Evolutionary conservation across 2,329 filamentous ascomycete species (phyloP), one percentile per base, ranked within the genome.

Genomic region (Paecilomyces sp.): DNA sequence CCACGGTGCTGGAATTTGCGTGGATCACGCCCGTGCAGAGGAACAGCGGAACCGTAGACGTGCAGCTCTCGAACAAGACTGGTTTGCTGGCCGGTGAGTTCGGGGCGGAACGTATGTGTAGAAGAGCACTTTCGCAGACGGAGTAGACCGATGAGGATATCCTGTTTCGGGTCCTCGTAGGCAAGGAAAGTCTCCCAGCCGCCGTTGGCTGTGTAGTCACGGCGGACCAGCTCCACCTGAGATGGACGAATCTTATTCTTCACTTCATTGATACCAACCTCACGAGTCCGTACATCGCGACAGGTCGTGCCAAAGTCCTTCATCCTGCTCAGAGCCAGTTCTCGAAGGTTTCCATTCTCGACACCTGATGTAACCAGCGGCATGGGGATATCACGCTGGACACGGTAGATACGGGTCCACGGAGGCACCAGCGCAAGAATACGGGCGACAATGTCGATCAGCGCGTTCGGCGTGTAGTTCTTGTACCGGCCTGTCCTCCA

Each of bases 321-420:
- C 95, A 99, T 99, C 24, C 94, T 84, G n/a, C 92, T 92, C 58
- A 99, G 80, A 0, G 94, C 93, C 55, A 99, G 80, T 75, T 99
- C 94, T 63, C 94, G 87, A 47, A 99, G 80, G 72, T 99, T 99
- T 62, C 94, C 94, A 67, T 99, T 99, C 77, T 99, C 94, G 0
- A 99, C 94, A 50, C 94, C 94, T 0, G 93, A 96, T 0, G 94
- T 97, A n/a, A 99, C 95, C 25, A 99, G 83, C 0, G 94, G 94
- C 94, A 99, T 99, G n/a, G 94, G 94, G 60, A 99, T 99, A 77
- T 99, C 94, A 73, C 94, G 87, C 79, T 99, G 94, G 0, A 99
- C 94, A 61, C 94, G 91, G 79, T 99, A 99, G 70, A 99, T 99
- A 63, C 94, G 87, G 0, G 95, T 99, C 94, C 94, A 99, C 1